phyloP scores from a whole-genome alignment of 2,329 filamentous ascomycete genomes.

The Verticillium nonalfalfae region DNA sequence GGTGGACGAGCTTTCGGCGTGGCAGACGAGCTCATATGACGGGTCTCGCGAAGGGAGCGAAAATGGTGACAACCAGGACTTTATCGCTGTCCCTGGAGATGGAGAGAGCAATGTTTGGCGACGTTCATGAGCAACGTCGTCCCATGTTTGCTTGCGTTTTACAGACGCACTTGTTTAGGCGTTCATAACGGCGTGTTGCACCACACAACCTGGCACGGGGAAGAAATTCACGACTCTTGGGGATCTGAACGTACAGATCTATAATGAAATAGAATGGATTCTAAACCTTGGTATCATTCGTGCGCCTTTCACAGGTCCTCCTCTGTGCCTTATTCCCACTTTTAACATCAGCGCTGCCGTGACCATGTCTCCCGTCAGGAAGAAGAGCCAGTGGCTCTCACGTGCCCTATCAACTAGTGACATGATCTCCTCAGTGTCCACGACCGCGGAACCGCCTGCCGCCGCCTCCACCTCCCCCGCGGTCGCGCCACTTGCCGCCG shows the following conservation, averaged over 20 bases:
- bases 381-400: too few relatives aligned
- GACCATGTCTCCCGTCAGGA: too few relatives aligned
- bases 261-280: conserved; percentile 1
- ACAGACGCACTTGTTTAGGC: background rate
- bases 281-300: conserved; percentile 12
- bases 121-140: conserved; percentile 11
- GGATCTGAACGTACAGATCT: background rate
- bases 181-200: background rate
- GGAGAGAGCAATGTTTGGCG: conserved; percentile 38
- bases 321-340: background rate
- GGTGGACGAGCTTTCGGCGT: conserved; percentile 50
- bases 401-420: too few relatives aligned
- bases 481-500: conserved; percentile 26
- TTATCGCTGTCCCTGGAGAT: conserved; percentile 42
- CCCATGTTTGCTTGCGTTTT: background rate
- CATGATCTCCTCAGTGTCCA: conserved; percentile 9
- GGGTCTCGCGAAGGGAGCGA: conserved; percentile 27
- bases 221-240: background rate
- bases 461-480: conserved; percentile 17
- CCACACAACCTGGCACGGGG: background rate
- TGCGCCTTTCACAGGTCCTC: background rate
- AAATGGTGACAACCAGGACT: conserved; percentile 31
- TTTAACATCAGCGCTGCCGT: background rate
- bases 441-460: conserved; percentile 25
- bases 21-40: conserved; percentile 39